A percentile compares a stretch with the other conserved stretches of the same genome.
Evolutionary conservation across 2,329 filamentous ascomycete genomes (phyloP).

Genomic region (Elsinoe necatrix): DNA sequence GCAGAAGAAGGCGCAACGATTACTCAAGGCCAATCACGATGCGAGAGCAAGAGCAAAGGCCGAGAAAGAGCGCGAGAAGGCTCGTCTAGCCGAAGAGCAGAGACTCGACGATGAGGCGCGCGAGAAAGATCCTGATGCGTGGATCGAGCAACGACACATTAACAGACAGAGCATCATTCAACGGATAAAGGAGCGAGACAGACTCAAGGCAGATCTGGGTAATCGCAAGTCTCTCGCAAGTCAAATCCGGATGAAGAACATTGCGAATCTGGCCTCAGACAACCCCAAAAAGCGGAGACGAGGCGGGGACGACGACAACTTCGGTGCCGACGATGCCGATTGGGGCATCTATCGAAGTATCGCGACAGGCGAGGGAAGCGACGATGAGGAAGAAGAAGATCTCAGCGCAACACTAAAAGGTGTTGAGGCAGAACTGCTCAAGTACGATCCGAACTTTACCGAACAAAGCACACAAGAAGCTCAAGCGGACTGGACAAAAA

Average conservation of each 20-base stretch:
- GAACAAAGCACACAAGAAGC: slow-evolving; percentile 89
- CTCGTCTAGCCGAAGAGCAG: slow-evolving; percentile 72
- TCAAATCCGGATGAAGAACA: slow-evolving; percentile 96
- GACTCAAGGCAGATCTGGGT: slow-evolving; percentile 85
- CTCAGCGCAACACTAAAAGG: slow-evolving; percentile 62
- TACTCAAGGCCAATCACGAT: slow-evolving; percentile 92
- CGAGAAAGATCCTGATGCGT: slow-evolving; percentile 73
- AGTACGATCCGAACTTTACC: slow-evolving; percentile 79
- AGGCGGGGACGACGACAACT: slow-evolving; percentile 88
- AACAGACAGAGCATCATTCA: slow-evolving; percentile 63
- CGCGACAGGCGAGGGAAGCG: slow-evolving; percentile 68
- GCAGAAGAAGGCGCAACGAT: slow-evolving; percentile 81
- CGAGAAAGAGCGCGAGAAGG: slow-evolving; percentile 90
- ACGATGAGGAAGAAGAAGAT: slow-evolving; percentile 91
- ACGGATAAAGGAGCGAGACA: slow-evolving; percentile 87
- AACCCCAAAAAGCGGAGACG: slow-evolving; percentile 70
- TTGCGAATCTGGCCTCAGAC: slow-evolving; percentile 91
- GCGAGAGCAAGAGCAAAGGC: slow-evolving; percentile 88
- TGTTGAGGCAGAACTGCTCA: slow-evolving; percentile 75
- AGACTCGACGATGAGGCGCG: slow-evolving; percentile 75
- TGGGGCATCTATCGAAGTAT: slow-evolving; percentile 97
- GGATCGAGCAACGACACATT: slow-evolving; percentile 74
- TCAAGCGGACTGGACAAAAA: slow-evolving; percentile 91
- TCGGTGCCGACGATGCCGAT: slow-evolving; percentile 93
- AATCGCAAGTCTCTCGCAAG: slow-evolving; percentile 95